Evolutionary conservation across 305 asterid species (phyloP).

Genomic region (Fraxinus sp.): DNA sequence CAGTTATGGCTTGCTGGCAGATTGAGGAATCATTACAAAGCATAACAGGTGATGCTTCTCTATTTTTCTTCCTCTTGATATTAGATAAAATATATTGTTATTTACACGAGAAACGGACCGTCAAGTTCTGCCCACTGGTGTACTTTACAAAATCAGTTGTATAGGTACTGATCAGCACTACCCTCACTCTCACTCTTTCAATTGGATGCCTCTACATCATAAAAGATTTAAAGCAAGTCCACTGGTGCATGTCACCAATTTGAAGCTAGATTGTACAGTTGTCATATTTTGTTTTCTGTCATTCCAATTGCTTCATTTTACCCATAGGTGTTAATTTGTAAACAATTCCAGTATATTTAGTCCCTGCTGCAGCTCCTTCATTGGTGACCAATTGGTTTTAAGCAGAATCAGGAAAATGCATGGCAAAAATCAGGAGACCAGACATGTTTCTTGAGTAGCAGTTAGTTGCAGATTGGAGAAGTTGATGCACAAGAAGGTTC

Average conservation of each 20-base stretch:
- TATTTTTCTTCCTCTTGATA: background rate
- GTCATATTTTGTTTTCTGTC: background rate
- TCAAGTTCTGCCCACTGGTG: background rate
- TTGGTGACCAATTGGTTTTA: background rate
- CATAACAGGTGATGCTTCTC: slow-evolving; percentile 43
- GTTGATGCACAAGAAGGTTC: background rate
- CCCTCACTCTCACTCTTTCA: background rate
- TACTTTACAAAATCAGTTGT: background rate
- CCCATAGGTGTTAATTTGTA: background rate
- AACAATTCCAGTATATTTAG: background rate
- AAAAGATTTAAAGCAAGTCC: background rate
- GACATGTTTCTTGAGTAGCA: background rate
- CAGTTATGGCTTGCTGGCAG: slow-evolving; percentile 67
- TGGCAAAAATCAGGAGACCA: background rate
- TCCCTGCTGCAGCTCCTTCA: background rate
- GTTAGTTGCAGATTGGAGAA: background rate
- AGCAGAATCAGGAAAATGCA: background rate
- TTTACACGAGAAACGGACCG: background rate
- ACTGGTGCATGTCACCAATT: background rate
- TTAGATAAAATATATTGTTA: background rate
- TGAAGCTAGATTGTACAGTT: background rate
- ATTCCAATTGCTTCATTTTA: background rate
- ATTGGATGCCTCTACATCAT: background rate
- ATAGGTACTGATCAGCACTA: background rate
- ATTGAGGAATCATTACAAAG: slow-evolving; percentile 62